These are phyloP conservation scores for Wallacemonas sp. DNA, from an alignment of 208 protist genomes.

Conservation along the genomic window DNA sequence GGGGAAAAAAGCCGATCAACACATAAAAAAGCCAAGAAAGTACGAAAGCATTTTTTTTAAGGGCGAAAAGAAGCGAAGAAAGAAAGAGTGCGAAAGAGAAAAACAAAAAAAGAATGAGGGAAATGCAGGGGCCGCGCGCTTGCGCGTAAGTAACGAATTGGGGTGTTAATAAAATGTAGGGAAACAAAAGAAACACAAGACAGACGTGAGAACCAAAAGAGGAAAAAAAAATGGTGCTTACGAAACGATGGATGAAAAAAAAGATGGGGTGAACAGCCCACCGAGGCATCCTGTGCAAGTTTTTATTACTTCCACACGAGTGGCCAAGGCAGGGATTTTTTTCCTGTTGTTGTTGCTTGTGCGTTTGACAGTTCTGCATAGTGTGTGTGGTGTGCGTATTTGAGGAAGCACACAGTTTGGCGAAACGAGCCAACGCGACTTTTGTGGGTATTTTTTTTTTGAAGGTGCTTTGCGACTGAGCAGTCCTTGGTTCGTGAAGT, in stretches of 20 bases:
- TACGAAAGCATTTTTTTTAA: too few species aligned
- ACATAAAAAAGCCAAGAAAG: neutral
- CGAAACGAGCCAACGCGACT: too few species aligned
- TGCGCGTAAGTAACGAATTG: too few species aligned
- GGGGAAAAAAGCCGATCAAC: neutral
- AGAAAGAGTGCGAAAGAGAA: constrained; percentile 1
- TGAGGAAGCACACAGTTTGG: too few species aligned
- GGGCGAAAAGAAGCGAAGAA: constrained; percentile 16
- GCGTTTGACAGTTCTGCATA: neutral
- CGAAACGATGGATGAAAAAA: constrained; percentile 12
- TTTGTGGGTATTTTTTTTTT: too few species aligned
- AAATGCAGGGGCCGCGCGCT: too few species aligned
- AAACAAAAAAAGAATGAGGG: constrained; percentile 7
- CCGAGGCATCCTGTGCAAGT: constrained; percentile 13
- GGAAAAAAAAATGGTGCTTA: constrained; percentile 14
- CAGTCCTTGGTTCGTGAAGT: too few species aligned
- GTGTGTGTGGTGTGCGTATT: too few species aligned
- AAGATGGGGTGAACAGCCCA: neutral
- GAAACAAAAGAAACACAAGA: neutral
- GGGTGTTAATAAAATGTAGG: neutral
- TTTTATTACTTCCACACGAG: constrained; percentile 19
- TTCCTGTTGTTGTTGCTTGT: neutral
- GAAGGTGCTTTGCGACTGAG: too few species aligned
- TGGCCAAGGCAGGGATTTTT: constrained; percentile 6
- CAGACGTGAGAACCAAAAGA: neutral